Base-by-base conservation (phyloP, 2,329 filamentous ascomycete genomes). In the Cytospora piceae region DNA sequence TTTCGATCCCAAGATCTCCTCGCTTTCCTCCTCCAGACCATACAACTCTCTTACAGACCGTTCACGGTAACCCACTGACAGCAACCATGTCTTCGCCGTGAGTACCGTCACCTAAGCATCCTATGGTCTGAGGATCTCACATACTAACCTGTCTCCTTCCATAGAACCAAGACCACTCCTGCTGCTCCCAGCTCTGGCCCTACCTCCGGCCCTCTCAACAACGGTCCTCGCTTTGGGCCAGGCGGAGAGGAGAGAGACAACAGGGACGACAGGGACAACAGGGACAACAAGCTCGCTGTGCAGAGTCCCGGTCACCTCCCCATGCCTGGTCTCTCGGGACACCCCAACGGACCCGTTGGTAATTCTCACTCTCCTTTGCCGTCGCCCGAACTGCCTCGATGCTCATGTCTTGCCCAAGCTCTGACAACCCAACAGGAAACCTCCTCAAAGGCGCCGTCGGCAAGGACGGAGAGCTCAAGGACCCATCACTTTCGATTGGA, bases 361-460 rank as follows among this genome's bases (percentile, higher is more conserved):
- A 60, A 49, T 46, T 54, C 31, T 14, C 31, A 24, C 31, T n/a
- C 22, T 9, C 4, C 46, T 11, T 14, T 9, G 6, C 8, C 9
- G 17, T 39, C 6, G 6, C 15, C 27, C 11, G 2, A 24, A 9
- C 12, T 27, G 3, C 9, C n/a, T 20, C 22, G 11, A 6, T 7
- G 4, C 22, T 2, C 37, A 27, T 17, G 15, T 15, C 20, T 22
- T 24, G 5, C 27, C 24, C 17, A 15, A 20, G 24, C 29, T 24
- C 55, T 58, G 15, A 56, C 64, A 34, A 34, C 34, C 17, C 8
- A 17, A 53, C 60, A 84, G 83, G 83, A 63, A 78, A 81, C 69
- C 81, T 88, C 39, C 81, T 88, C 68, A 83, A 82, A 74, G 85
- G 85, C 14, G 80, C 85, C 17, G 81, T 82, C 37, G 84, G 87